A percentile compares a stretch with the other conserved stretches of the same genome.
Conservation (phyloP, 805 yeast genomes). For the Vanderwaltozyma verrucispora region DNA sequence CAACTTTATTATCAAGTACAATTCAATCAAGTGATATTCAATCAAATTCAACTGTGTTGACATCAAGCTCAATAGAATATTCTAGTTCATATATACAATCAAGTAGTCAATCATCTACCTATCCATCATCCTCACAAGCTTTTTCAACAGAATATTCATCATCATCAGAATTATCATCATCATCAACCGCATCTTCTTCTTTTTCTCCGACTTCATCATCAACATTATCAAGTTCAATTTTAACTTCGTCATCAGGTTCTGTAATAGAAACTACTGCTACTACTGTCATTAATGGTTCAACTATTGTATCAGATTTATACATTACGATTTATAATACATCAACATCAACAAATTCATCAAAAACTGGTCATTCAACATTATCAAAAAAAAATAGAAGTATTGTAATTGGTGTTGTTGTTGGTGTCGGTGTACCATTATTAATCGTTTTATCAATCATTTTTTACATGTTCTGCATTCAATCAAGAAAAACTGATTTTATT, state of each 20-base stretch:
- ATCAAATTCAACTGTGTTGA: too few relatives aligned
- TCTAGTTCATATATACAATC: too few relatives aligned
- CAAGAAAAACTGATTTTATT: conserved; percentile 26
- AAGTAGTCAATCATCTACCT: too few relatives aligned
- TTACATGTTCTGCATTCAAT: conserved; percentile 23
- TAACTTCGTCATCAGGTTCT: conserved; percentile 8
- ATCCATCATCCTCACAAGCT: too few relatives aligned
- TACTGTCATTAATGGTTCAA: conserved; percentile 26
- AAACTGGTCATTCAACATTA: conserved; percentile 29
- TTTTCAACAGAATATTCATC: not conserved
- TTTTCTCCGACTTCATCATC: conserved; percentile 1
- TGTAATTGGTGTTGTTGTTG: conserved; percentile 61
- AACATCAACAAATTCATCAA: conserved; percentile 9
- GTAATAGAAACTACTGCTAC: conserved; percentile 14
- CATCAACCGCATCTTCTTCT: conserved; percentile 2
- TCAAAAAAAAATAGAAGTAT: conserved; percentile 41
- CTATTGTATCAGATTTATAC: conserved; percentile 25
- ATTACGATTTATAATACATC: conserved; percentile 27
- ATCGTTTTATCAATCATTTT: conserved; percentile 15
- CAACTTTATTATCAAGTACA: too few relatives aligned
- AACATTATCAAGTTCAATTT: conserved; percentile 12
- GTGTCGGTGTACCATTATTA: conserved; percentile 55
- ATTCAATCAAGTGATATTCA: too few relatives aligned
- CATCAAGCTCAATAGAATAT: too few relatives aligned
- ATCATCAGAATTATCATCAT: not conserved